These are phyloP conservation scores for Chrysosporium queenslandicum DNA, from an alignment of 2,329 filamentous ascomycete species.

Conservation along the genomic window DNA sequence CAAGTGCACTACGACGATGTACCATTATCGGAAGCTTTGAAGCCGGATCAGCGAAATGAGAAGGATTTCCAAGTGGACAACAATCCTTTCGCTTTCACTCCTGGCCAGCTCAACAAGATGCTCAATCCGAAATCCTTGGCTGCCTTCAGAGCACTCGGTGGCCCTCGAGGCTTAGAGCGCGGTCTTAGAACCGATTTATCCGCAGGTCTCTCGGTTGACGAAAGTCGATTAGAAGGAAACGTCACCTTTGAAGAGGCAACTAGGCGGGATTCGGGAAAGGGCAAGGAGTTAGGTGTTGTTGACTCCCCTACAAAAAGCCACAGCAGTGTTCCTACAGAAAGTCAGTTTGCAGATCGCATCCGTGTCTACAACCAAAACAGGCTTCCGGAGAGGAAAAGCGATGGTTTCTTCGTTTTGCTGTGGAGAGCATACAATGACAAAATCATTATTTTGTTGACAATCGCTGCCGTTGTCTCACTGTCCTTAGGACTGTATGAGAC, in stretches of 20 bases:
- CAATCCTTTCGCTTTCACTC: constrained; percentile 74
- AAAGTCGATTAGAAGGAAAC: constrained; percentile 53
- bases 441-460: constrained; percentile 58
- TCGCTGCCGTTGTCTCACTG: constrained; percentile 58
- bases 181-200: constrained; percentile 64
- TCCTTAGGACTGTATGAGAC: constrained; percentile 61
- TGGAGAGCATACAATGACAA: constrained; percentile 68
- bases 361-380: constrained; percentile 52
- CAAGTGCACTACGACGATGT: constrained; percentile 31
- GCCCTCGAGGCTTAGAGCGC: constrained; percentile 65
- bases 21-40: constrained; percentile 50
- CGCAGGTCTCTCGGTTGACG: constrained; percentile 67
- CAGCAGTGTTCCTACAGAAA: constrained; percentile 6
- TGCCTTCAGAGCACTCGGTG: constrained; percentile 72
- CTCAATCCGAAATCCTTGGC: constrained; percentile 79
- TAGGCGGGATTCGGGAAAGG: constrained; percentile 17
- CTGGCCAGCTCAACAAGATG: constrained; percentile 72
- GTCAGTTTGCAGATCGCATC: constrained; percentile 47
- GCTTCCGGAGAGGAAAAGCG: constrained; percentile 54
- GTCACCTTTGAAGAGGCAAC: constrained; percentile 65
- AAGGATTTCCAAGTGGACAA: constrained; percentile 63
- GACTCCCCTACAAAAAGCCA: background rate
- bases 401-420: constrained; percentile 49
- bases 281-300: constrained; percentile 14
- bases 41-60: constrained; percentile 65